A percentile compares a stretch with the other conserved stretches of the same genome.
phyloP scores from a whole-genome alignment of 2,329 filamentous ascomycete genomes.

The Paecilomyces variotii region DNA sequence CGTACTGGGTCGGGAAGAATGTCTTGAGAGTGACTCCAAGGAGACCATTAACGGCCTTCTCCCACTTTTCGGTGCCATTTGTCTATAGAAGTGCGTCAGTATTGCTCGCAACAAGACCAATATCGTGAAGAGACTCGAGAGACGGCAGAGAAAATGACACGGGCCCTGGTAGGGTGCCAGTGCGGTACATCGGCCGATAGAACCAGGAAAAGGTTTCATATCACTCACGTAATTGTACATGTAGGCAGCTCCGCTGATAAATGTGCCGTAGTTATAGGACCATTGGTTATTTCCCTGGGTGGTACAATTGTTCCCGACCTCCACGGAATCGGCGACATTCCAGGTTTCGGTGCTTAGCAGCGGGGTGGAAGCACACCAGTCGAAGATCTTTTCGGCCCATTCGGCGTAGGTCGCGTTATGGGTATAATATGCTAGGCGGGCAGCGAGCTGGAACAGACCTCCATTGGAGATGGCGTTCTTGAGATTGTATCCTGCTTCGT shows the following conservation, averaged over 20 bases:
- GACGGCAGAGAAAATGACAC: background rate
- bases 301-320: conserved; percentile 42
- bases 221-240: conserved; percentile 46
- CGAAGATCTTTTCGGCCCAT: conserved; percentile 63
- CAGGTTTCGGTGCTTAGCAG: conserved; percentile 44
- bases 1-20: conserved; percentile 45
- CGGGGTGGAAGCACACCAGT: conserved; percentile 48
- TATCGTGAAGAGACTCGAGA: background rate
- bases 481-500: conserved; percentile 59
- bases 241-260: conserved; percentile 47
- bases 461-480: conserved; percentile 54
- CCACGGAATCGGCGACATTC: conserved; percentile 50
- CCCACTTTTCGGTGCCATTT: conserved; percentile 47
- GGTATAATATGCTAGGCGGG: conserved; percentile 69
- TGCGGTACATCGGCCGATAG: background rate
- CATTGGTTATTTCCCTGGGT: conserved; percentile 47
- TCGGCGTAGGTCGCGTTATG: conserved; percentile 68
- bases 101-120: background rate
- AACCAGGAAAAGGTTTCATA: background rate
- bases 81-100: conserved; percentile 22
- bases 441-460: conserved; percentile 49
- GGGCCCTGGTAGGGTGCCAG: background rate
- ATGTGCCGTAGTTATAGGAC: conserved; percentile 53
- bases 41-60: conserved; percentile 48
- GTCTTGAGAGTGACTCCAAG: conserved; percentile 39